A percentile compares a stretch with the other conserved stretches of the same genome.
Evolutionary conservation across 306 rosid genomes (phyloP).

Genomic region (Glycyrrhiza uralensis): DNA sequence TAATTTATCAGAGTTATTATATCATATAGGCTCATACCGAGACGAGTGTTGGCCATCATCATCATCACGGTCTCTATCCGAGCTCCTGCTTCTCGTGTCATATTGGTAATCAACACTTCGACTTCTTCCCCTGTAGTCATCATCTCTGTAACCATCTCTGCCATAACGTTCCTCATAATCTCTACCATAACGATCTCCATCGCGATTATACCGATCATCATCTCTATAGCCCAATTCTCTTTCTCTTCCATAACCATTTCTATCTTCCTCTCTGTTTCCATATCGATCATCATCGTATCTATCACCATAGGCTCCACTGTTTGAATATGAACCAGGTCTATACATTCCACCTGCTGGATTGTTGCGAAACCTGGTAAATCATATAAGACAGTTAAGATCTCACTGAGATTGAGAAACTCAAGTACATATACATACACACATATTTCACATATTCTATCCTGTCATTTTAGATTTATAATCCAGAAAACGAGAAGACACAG

Average conservation of each 20-base stretch:
- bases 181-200: constrained; percentile 80
- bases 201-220: constrained; percentile 73
- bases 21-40: constrained; percentile 49
- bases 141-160: constrained; percentile 76
- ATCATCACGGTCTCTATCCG: constrained; percentile 71
- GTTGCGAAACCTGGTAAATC: constrained; percentile 68
- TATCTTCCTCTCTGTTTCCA: constrained; percentile 70
- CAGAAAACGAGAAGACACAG: constrained; percentile 5
- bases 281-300: constrained; percentile 78
- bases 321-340: constrained; percentile 64
- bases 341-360: constrained; percentile 72
- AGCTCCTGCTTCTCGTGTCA: constrained; percentile 80
- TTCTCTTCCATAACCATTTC: constrained; percentile 79
- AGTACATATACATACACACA: neutral
- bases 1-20: neutral
- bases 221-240: constrained; percentile 76
- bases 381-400: constrained; percentile 26
- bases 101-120: constrained; percentile 55
- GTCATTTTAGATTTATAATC: constrained; percentile 10
- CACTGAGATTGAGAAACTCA: constrained; percentile 12
- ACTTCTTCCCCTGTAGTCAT: constrained; percentile 83
- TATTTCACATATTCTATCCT: neutral
- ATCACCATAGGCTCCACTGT: constrained; percentile 60
- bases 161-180: constrained; percentile 76
- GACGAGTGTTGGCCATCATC: constrained; percentile 90